Evolutionary conservation across 441 rosid genomes (phyloP).

Genomic region (Populus hybrid): DNA sequence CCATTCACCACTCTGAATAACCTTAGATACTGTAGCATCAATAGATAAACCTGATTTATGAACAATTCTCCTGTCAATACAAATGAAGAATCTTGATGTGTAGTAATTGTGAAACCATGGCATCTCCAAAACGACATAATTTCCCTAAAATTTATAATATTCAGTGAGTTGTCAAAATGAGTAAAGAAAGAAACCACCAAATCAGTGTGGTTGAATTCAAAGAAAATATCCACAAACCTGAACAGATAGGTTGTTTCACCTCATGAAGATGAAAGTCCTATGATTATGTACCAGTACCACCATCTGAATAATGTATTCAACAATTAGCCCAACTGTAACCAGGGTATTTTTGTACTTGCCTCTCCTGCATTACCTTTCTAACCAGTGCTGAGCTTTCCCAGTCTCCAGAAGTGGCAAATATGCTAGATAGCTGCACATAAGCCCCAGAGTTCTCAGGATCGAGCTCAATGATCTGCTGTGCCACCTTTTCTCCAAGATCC

Average conservation of each 20-base stretch:
- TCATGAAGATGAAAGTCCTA: background rate
- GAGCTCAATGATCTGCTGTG: constrained; percentile 55
- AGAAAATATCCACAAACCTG: background rate
- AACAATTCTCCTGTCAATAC: background rate
- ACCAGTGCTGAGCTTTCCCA: constrained; percentile 68
- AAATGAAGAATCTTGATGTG: background rate
- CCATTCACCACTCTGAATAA: background rate
- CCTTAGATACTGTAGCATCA: background rate
- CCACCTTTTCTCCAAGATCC: constrained; percentile 59
- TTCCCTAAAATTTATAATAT: background rate
- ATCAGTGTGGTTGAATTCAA: background rate
- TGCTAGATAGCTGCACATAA: constrained; percentile 57
- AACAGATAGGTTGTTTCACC: background rate
- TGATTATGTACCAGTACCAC: background rate
- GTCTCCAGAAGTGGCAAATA: constrained; percentile 65
- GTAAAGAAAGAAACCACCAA: background rate
- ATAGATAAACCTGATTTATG: background rate
- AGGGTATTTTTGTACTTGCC: constrained; percentile 49
- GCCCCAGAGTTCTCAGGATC: constrained; percentile 78
- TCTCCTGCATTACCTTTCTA: constrained; percentile 54
- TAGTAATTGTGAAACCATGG: background rate
- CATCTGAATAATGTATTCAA: background rate
- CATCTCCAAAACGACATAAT: background rate
- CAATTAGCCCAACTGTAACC: constrained; percentile 58
- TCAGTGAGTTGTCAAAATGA: background rate